Evolutionary conservation across 1,284 basidiomycete species (phyloP).

Genomic region (Marasmius fiardii): DNA sequence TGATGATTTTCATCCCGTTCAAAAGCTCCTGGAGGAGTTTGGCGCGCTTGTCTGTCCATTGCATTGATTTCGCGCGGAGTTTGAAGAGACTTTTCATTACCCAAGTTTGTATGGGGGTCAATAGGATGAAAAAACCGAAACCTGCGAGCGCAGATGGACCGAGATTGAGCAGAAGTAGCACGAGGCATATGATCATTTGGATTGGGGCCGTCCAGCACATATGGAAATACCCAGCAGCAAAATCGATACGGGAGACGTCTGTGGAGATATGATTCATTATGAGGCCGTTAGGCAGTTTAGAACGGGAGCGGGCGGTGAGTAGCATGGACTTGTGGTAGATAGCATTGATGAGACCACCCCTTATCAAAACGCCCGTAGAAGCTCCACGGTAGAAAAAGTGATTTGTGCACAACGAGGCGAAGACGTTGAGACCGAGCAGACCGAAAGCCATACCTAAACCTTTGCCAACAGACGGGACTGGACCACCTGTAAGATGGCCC

Average conservation of each 20-base stretch:
- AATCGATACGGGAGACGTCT: constrained; percentile 90
- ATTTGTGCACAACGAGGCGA: constrained; percentile 68
- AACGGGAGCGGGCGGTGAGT: constrained; percentile 81
- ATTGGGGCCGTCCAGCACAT: constrained; percentile 77
- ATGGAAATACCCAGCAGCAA: constrained; percentile 82
- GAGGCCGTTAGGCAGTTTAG: constrained; percentile 80
- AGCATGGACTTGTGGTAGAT: constrained; percentile 82
- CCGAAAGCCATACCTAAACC: constrained; percentile 77
- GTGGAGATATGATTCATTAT: constrained; percentile 93
- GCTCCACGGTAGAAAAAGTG: constrained; percentile 80
- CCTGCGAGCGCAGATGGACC: constrained; percentile 83
- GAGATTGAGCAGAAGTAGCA: constrained; percentile 67
- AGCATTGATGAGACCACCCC: constrained; percentile 86
- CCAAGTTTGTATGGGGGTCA: constrained; percentile 56
- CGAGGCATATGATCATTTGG: constrained; percentile 68
- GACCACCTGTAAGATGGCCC: constrained; percentile 43
- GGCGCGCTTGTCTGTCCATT: constrained; percentile 88
- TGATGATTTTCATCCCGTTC: constrained; percentile 87
- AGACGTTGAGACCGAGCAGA: constrained; percentile 68
- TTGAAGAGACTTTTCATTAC: constrained; percentile 77
- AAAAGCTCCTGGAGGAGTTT: constrained; percentile 83
- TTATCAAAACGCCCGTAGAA: constrained; percentile 76
- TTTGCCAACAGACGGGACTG: constrained; percentile 57
- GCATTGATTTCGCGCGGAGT: constrained; percentile 76
- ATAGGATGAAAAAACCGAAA: constrained; percentile 75